Conservation (phyloP, 2,329 filamentous ascomycete genomes). For the Westerdykella aurantiaca region DNA sequence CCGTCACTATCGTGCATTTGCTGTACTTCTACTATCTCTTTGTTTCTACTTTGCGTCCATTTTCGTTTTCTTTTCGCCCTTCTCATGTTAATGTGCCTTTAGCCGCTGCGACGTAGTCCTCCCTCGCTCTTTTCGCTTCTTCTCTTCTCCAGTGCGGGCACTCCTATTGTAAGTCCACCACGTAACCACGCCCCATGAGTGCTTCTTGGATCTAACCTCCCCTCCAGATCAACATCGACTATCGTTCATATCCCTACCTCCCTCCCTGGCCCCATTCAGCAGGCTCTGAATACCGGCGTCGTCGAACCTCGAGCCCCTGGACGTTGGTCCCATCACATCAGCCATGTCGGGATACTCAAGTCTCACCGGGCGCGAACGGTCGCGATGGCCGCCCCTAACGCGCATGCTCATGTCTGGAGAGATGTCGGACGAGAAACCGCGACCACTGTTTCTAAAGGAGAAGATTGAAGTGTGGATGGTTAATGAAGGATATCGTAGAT, state of each 20-base stretch:
- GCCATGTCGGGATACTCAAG: constrained; percentile 30
- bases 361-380: constrained; percentile 53
- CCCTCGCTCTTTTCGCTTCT: constrained; percentile 9
- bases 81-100: constrained; percentile 37
- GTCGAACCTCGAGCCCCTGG: constrained; percentile 16
- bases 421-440: constrained; percentile 68
- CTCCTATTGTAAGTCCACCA: constrained; percentile 27
- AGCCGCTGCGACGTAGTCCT: constrained; percentile 27
- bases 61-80: constrained; percentile 13
- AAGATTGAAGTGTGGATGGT: constrained; percentile 84
- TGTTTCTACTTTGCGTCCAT: constrained; percentile 27
- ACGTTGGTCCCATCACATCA: constrained; percentile 6
- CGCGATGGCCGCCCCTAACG: constrained; percentile 76
- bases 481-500: constrained; percentile 75
- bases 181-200: constrained; percentile 5
- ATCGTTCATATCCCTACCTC: constrained; percentile 20
- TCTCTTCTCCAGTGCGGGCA: constrained; percentile 37
- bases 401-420: constrained; percentile 78
- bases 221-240: constrained; percentile 26
- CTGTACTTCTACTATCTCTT: constrained; percentile 32
- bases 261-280: constrained; percentile 32
- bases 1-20: constrained; percentile 19
- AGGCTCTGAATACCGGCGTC: constrained; percentile 36
- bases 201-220: constrained; percentile 13
- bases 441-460: constrained; percentile 62